Conservation (phyloP, 2,329 filamentous ascomycete genomes). For the Hypocrella siamensis region DNA sequence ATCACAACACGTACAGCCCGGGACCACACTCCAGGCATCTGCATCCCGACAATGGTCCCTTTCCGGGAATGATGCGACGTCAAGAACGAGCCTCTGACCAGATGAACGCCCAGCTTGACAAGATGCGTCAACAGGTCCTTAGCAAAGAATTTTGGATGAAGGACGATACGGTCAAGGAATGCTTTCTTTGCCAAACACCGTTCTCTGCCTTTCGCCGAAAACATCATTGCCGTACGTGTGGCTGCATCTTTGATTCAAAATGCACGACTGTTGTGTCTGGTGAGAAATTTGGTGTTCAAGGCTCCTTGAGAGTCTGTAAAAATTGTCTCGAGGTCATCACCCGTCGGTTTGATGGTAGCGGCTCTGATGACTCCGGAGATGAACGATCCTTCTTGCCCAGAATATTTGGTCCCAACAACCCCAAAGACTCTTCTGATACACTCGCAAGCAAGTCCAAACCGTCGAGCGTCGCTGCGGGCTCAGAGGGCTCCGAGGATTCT, state of each 20-base stretch:
- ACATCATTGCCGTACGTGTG: slow-evolving; percentile 89
- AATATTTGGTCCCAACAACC: slow-evolving; percentile 37
- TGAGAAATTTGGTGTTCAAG: slow-evolving; percentile 71
- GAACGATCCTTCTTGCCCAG: slow-evolving; percentile 53
- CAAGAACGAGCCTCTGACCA: slow-evolving; percentile 39
- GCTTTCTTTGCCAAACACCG: slow-evolving; percentile 76
- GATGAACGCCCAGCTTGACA: slow-evolving; percentile 46
- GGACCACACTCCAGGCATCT: slow-evolving; percentile 28
- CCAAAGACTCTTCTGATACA: slow-evolving; percentile 4
- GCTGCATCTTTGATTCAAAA: slow-evolving; percentile 96
- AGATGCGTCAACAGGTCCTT: slow-evolving; percentile 72
- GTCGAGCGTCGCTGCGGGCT: slow-evolving; percentile 19
- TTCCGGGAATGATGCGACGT: slow-evolving; percentile 39
- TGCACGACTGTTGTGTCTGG: slow-evolving; percentile 88
- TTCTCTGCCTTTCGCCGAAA: slow-evolving; percentile 93
- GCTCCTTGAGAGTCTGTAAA: slow-evolving; percentile 78
- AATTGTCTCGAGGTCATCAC: slow-evolving; percentile 86
- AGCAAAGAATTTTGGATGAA: slow-evolving; percentile 99
- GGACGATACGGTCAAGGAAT: slow-evolving; percentile 95
- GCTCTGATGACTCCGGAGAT: slow-evolving; percentile 74
- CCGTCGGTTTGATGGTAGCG: slow-evolving; percentile 72
- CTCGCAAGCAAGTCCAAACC: slow-evolving; percentile 3
- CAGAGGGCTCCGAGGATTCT: slow-evolving; percentile 28
- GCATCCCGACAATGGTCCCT: slow-evolving; percentile 30
- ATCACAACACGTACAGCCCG: slow-evolving; percentile 39